Conservation (phyloP, 176 grass and related monocot species). For the Aegilops speltoides region DNA sequence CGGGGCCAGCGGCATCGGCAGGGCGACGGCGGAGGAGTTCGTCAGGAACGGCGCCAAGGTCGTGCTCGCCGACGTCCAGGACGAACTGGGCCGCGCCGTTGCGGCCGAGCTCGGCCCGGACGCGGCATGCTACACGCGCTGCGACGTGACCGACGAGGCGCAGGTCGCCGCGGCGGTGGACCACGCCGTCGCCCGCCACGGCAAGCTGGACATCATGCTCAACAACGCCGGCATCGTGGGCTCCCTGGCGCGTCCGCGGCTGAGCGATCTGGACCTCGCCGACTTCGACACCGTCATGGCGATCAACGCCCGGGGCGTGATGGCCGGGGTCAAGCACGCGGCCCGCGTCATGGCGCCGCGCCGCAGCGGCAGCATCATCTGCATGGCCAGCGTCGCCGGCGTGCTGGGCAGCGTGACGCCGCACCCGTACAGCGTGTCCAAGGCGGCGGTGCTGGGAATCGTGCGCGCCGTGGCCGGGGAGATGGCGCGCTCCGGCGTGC, state of each 20-base stretch:
- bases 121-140: conserved; percentile 17
- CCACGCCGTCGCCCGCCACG: conserved; percentile 43
- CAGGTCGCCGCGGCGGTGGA: conserved; percentile 52
- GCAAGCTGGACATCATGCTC: conserved; percentile 54
- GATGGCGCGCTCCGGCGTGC: not conserved
- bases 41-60: conserved; percentile 2
- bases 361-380: not conserved
- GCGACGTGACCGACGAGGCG: conserved; percentile 59
- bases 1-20: not conserved
- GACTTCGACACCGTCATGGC: not conserved
- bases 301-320: not conserved
- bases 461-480: not conserved
- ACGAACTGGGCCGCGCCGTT: not conserved
- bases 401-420: not conserved
- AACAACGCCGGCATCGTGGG: conserved; percentile 50
- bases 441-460: not conserved
- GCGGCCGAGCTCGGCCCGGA: not conserved
- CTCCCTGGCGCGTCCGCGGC: too few species aligned
- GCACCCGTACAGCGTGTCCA: not conserved
- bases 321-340: not conserved
- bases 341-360: not conserved
- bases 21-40: not conserved
- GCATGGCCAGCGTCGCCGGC: not conserved
- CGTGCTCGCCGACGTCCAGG: not conserved
- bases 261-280: not conserved